Evolutionary conservation across 176 grass and related monocot genomes (phyloP).

Genomic region (Pharus latifolius): DNA sequence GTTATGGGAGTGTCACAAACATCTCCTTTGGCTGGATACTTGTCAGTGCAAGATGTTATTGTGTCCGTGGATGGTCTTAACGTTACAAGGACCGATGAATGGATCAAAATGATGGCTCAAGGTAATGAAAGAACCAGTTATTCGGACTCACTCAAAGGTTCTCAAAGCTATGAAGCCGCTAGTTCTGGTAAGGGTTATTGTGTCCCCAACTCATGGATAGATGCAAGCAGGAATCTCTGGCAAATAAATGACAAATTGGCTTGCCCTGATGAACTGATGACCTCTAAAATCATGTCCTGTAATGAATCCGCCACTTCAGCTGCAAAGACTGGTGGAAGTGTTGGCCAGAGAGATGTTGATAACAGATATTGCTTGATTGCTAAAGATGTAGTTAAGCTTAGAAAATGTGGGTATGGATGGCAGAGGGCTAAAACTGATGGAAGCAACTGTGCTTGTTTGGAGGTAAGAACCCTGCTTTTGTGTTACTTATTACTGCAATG

Average conservation of each 20-base stretch:
- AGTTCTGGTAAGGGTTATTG: constrained; percentile 67
- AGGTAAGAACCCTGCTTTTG: constrained; percentile 38
- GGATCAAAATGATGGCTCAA: constrained; percentile 44
- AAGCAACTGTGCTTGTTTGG: constrained; percentile 47
- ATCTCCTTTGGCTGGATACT: constrained; percentile 55
- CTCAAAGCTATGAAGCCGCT: constrained; percentile 18
- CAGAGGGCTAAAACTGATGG: constrained; percentile 8
- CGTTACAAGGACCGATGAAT: constrained; percentile 55
- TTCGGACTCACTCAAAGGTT: constrained; percentile 17
- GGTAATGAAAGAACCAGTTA: constrained; percentile 19
- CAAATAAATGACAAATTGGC: constrained; percentile 37
- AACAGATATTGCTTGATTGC: constrained; percentile 71
- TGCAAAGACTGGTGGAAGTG: background rate
- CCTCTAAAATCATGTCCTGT: constrained; percentile 34
- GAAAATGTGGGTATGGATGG: constrained; percentile 67
- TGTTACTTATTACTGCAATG: constrained; percentile 5
- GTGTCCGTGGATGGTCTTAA: constrained; percentile 65
- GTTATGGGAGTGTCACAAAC: constrained; percentile 44
- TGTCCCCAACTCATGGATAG: constrained; percentile 63
- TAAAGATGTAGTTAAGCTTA: constrained; percentile 74
- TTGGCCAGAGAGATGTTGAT: constrained; percentile 22
- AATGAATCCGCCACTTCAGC: constrained; percentile 20
- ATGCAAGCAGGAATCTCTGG: constrained; percentile 56
- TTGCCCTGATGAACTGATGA: constrained; percentile 52
- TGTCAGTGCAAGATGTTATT: constrained; percentile 73